Evolutionary conservation across 2,329 filamentous ascomycete species (phyloP).

Genomic region (Calonectria pseudoturangicola): DNA sequence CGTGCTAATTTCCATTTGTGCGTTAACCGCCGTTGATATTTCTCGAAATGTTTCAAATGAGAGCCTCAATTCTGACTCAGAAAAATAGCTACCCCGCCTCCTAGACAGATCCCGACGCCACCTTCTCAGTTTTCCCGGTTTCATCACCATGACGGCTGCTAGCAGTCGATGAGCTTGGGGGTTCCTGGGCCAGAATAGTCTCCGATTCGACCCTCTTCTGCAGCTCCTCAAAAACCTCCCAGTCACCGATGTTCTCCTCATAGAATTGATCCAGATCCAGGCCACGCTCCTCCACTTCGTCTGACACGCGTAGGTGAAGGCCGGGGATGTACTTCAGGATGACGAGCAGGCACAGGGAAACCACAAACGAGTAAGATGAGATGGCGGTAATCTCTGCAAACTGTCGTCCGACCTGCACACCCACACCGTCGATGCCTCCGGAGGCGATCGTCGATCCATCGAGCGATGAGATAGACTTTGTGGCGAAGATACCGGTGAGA

Average conservation of each 20-base stretch:
- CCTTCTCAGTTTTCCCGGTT: conserved; percentile 29
- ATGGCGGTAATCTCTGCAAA: conserved; percentile 44
- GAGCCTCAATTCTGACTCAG: conserved; percentile 10
- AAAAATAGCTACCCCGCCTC: background rate
- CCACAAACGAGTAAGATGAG: conserved; percentile 40
- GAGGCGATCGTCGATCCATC: conserved; percentile 65
- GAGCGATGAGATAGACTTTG: conserved; percentile 67
- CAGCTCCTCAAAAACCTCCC: conserved; percentile 40
- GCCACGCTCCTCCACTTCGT: conserved; percentile 42
- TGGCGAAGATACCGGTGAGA: conserved; percentile 75
- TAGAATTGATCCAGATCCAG: conserved; percentile 42
- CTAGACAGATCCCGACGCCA: conserved; percentile 7
- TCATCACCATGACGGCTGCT: conserved; percentile 35
- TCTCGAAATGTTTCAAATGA: conserved; percentile 6
- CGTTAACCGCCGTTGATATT: background rate
- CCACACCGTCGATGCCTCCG: conserved; percentile 40
- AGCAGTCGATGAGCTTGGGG: conserved; percentile 28
- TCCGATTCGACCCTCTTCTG: conserved; percentile 10
- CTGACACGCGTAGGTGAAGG: conserved; percentile 39
- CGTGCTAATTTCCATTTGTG: background rate
- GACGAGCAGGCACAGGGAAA: conserved; percentile 33
- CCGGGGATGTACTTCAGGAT: conserved; percentile 44
- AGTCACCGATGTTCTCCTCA: conserved; percentile 43
- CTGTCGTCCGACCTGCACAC: conserved; percentile 39
- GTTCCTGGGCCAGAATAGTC: conserved; percentile 25